Base-by-base conservation (phyloP, 2,329 filamentous ascomycete species). In the Pseudogymnoascus pannorum region DNA sequence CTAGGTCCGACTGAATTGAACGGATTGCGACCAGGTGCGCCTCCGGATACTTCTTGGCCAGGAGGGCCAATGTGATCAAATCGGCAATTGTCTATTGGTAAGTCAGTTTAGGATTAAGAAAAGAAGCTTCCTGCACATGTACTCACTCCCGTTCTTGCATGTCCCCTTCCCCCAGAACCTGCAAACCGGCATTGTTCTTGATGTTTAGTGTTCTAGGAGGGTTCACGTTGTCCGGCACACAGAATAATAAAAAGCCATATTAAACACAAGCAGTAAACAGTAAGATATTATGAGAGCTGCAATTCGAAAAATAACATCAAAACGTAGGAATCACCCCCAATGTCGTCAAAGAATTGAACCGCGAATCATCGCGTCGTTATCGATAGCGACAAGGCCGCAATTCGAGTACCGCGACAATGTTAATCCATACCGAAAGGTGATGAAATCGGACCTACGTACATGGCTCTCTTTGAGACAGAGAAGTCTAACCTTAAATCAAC, bases 91-190 rank as follows among this genome's bases (percentile, higher is more conserved):
- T 75, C 83, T 85, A 58, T 58, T 29, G 20, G 59, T 14, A 57
- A 31, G 40, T 42, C 22, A 35, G 44, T 12, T 29, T 20, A 40
- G 29, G 40, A 35, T 44, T 24, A 48, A 48, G 36, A 44, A 31
- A 48, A 38, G 57, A 6, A 33, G 24, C n/a, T 54, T 54, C 5
- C 14, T 4, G 20, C 8, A 18, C 16, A 31, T 4, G 12, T 60
- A 63, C 78, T 65, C 76, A 87, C 86, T 77, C 74, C 87, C 87
- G 70, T 81, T 85, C 68, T 76, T 83, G 77, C 87, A 91, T 64
- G 78, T 78, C 44, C 86, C 86, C 71, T 86, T 79, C 70, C 81
- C 80, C 69, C 79, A 91, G 72, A 83, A 90, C 65, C 74, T 80
- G 77, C 87, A 91, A 24, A 64, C 42, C 38, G 58, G 16, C 57